Conservation (phyloP, 2,329 filamentous ascomycete genomes). For the Penicillium fuscoglaucum region DNA sequence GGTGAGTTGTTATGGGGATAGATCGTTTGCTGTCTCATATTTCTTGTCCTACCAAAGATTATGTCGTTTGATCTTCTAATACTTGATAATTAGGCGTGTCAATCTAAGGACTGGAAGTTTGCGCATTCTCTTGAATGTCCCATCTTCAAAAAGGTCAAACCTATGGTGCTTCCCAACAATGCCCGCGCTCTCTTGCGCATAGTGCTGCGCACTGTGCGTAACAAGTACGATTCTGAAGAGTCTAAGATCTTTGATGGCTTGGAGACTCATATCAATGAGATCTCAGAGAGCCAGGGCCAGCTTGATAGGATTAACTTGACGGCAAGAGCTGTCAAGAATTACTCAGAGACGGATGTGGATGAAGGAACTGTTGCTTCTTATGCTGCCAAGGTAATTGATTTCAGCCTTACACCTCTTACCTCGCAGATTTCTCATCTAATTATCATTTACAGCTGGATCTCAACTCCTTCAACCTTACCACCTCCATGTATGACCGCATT, state of each 20-base stretch:
- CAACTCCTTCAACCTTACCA: slow-evolving; percentile 61
- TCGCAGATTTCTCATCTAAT: neutral
- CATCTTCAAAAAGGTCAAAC: slow-evolving; percentile 49
- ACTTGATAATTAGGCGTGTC: slow-evolving; percentile 51
- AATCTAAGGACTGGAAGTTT: slow-evolving; percentile 59
- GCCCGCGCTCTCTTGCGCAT: slow-evolving; percentile 58
- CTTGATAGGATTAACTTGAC: slow-evolving; percentile 54
- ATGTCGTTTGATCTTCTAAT: slow-evolving; percentile 1
- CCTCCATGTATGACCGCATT: slow-evolving; percentile 56
- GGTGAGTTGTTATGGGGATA: slow-evolving; percentile 41
- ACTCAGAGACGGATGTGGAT: slow-evolving; percentile 50
- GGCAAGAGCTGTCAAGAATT: slow-evolving; percentile 55
- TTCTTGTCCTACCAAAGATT: neutral
- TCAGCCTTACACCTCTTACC: neutral
- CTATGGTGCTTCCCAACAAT: slow-evolving; percentile 54
- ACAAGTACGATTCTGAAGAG: slow-evolving; percentile 40
- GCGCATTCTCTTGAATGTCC: slow-evolving; percentile 62
- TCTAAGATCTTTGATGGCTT: slow-evolving; percentile 48
- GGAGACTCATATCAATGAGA: slow-evolving; percentile 52
- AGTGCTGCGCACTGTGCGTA: slow-evolving; percentile 44
- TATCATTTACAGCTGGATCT: slow-evolving; percentile 49
- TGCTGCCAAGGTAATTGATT: slow-evolving; percentile 46
- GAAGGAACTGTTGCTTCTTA: slow-evolving; percentile 46
- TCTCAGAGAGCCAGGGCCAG: slow-evolving; percentile 44
- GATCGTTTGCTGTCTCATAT: neutral